Evolutionary conservation across 768 basidiomycete species (phyloP).

Genomic region (Psilocybe cyanescens): DNA sequence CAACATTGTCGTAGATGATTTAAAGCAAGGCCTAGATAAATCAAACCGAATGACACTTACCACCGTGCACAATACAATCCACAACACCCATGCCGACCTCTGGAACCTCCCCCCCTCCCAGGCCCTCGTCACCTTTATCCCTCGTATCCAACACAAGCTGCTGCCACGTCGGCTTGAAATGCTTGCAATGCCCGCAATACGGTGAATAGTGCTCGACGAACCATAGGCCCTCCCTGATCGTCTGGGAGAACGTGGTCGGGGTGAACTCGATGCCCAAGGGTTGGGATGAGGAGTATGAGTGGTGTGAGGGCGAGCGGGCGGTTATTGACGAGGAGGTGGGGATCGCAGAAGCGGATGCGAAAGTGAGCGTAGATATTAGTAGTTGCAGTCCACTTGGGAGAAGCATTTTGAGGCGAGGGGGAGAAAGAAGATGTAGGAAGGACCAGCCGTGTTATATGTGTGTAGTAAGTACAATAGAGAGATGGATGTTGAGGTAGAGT

Average conservation of each 20-base stretch:
- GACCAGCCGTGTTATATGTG: neutral
- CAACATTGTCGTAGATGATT: neutral
- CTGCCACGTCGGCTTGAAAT: conserved; percentile 85
- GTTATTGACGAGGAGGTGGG: neutral
- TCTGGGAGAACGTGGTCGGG: conserved; percentile 59
- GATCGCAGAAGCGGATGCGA: neutral
- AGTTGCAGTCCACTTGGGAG: neutral
- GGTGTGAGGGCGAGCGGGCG: neutral
- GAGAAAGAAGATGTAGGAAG: neutral
- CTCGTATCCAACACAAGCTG: conserved; percentile 58
- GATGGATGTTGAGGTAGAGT: too few species aligned
- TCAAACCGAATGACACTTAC: conserved; percentile 17
- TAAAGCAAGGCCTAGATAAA: neutral
- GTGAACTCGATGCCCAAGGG: conserved; percentile 45
- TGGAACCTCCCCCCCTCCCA: conserved; percentile 48
- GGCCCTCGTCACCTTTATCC: conserved; percentile 30
- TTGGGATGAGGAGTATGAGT: neutral
- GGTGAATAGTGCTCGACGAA: conserved; percentile 91
- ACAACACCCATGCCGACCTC: conserved; percentile 68
- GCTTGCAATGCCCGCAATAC: conserved; percentile 78
- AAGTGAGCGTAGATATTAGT: neutral
- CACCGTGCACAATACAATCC: conserved; percentile 27
- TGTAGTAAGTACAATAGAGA: neutral
- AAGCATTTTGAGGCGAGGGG: neutral
- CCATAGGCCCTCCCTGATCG: conserved; percentile 65